These are phyloP conservation scores for Gracilariopsis chorda DNA, from an alignment of 23 red algal species.

Conservation along the genomic window DNA sequence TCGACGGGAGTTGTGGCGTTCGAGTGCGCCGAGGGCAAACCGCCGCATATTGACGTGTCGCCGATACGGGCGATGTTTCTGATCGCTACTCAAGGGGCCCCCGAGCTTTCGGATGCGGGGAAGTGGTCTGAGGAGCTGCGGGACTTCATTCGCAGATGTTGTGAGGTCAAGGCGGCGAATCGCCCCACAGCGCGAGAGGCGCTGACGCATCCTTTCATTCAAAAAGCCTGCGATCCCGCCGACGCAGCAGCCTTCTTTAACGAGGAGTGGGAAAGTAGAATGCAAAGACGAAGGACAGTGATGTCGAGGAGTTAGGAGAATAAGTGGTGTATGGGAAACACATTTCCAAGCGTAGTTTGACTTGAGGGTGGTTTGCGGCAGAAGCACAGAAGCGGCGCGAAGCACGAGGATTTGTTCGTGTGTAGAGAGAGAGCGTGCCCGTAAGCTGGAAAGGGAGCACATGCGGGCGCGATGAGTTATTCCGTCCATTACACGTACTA, in stretches of 20 bases:
- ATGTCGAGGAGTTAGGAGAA: background rate
- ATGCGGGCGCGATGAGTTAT: too few species aligned
- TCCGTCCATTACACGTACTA: too few species aligned
- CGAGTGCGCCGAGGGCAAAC: conserved; percentile 89
- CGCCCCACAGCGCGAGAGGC: conserved; percentile 66
- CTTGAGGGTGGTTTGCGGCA: background rate
- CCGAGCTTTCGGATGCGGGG: conserved; percentile 16
- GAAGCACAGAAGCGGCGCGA: background rate
- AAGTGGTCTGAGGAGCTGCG: conserved; percentile 38
- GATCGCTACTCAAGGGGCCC: conserved; percentile 84
- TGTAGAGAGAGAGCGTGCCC: background rate
- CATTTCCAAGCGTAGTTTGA: background rate
- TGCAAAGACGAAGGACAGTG: background rate
- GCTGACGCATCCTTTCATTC: conserved; percentile 78
- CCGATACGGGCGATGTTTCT: conserved; percentile 97
- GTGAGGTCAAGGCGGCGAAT: background rate
- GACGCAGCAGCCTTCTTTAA: conserved; percentile 33
- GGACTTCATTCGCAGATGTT: conserved; percentile 41
- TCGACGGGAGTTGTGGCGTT: conserved; percentile 79
- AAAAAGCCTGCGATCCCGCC: conserved; percentile 6
- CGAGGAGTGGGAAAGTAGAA: conserved; percentile 17
- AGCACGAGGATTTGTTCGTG: background rate
- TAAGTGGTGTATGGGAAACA: background rate
- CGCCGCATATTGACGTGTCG: conserved; percentile 69
- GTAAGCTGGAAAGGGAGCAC: too few species aligned